Evolutionary conservation across 164 flowering plant genomes (phyloP).

Genomic region (Litsea cubeba): DNA sequence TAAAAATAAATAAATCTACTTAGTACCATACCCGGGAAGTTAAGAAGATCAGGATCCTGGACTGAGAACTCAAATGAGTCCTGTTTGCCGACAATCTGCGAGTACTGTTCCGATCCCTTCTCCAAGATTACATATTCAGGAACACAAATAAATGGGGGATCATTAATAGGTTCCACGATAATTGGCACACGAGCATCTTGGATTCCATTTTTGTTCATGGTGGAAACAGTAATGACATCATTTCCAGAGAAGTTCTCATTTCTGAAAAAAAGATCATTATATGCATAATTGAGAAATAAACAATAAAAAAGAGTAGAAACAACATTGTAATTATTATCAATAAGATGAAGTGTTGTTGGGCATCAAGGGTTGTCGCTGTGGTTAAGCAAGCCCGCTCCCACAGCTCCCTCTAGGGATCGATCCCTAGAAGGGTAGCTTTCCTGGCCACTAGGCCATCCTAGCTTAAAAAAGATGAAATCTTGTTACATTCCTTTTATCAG

Average conservation of each 20-base stretch:
- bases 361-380: too few relatives aligned
- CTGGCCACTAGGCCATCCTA: too few relatives aligned
- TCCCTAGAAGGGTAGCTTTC: too few relatives aligned
- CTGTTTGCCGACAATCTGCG: constrained; percentile 37
- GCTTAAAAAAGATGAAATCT: too few relatives aligned
- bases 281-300: background rate
- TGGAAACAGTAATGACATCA: constrained; percentile 53
- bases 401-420: too few relatives aligned
- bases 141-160: constrained; percentile 65
- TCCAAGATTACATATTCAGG: constrained; percentile 57
- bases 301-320: background rate
- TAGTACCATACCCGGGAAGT: constrained; percentile 58
- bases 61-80: constrained; percentile 51
- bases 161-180: constrained; percentile 78
- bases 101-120: constrained; percentile 25
- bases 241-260: constrained; percentile 65
- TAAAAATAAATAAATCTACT: background rate
- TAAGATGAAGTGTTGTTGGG: too few relatives aligned
- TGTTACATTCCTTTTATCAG: too few relatives aligned
- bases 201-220: constrained; percentile 64
- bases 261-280: constrained; percentile 31
- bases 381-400: too few relatives aligned
- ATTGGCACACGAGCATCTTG: constrained; percentile 50
- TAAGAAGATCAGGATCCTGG: constrained; percentile 70
- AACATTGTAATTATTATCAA: background rate